A percentile compares a stretch with the other conserved stretches of the same genome.
These are phyloP conservation scores for Sphaerobolus stellatus DNA, from an alignment of 1,284 basidiomycete species.

Conservation along the genomic window DNA sequence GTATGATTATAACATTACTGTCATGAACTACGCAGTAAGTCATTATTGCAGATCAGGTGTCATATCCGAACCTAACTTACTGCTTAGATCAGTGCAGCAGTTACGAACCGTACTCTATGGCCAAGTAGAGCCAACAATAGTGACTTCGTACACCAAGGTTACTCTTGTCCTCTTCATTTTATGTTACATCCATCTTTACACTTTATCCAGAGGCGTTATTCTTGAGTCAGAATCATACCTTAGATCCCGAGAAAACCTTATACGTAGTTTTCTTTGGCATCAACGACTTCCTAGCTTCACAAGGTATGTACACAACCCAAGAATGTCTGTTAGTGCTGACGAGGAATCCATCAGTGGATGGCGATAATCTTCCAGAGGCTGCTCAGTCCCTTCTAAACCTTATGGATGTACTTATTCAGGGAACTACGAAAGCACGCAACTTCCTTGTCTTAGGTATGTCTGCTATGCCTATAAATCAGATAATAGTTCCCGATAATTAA, in stretches of 20 bases:
- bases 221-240: constrained; percentile 16
- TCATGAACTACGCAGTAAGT: constrained; percentile 22
- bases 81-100: constrained; percentile 26
- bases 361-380: constrained; percentile 35
- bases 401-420: constrained; percentile 37
- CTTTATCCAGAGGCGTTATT: constrained; percentile 1
- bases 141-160: constrained; percentile 38
- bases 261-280: constrained; percentile 39
- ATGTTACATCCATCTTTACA: neutral
- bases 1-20: constrained; percentile 15
- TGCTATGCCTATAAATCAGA: neutral
- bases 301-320: neutral
- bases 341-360: constrained; percentile 20
- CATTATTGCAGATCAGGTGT: constrained; percentile 8
- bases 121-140: constrained; percentile 34
- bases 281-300: constrained; percentile 13
- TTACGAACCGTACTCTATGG: constrained; percentile 36
- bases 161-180: neutral
- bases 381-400: constrained; percentile 37
- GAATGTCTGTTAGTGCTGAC: neutral
- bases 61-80: constrained; percentile 22
- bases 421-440: constrained; percentile 44
- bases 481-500: neutral
- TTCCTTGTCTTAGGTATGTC: constrained; percentile 39
- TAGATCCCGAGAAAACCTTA: constrained; percentile 21